phyloP scores from a whole-genome alignment of 345 rosid genomes.

The Turnera subulata region DNA sequence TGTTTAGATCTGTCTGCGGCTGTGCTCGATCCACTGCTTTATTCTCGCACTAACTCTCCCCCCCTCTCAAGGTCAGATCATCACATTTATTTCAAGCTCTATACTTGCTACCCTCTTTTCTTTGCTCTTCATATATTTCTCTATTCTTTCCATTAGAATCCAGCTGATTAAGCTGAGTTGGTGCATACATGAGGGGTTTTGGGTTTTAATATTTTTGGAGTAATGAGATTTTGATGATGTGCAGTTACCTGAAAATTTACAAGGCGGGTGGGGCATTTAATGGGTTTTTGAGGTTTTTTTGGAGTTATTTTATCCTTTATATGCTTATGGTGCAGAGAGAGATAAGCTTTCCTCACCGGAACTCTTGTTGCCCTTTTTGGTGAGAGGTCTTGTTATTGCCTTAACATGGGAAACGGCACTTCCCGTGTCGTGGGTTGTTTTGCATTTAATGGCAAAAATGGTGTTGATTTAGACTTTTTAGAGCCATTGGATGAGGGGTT shows the following conservation, averaged over 20 bases:
- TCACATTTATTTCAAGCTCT: constrained; percentile 36
- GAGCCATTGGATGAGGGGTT: constrained; percentile 92
- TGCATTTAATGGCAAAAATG: constrained; percentile 67
- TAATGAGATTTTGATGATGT: constrained; percentile 55
- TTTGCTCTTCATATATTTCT: not conserved
- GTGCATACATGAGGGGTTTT: not conserved
- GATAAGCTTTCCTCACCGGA: constrained; percentile 38
- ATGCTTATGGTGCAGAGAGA: constrained; percentile 52
- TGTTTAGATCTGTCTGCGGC: constrained; percentile 58
- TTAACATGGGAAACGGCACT: constrained; percentile 83
- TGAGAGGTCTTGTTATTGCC: constrained; percentile 28
- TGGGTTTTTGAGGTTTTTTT: constrained; percentile 42
- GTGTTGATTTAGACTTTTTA: constrained; percentile 75
- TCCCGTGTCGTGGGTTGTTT: constrained; percentile 96
- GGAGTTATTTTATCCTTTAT: constrained; percentile 38
- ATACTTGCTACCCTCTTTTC: constrained; percentile 1
- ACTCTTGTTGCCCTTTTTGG: constrained; percentile 27
- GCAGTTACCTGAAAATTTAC: constrained; percentile 34
- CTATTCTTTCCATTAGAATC: not conserved
- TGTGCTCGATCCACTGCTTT: constrained; percentile 56
- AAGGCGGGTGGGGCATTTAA: constrained; percentile 55
- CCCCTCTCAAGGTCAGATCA: constrained; percentile 64
- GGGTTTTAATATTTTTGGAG: constrained; percentile 25
- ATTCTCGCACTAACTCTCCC: constrained; percentile 31
- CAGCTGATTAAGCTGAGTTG: not conserved